Percentiles rank a stretch among this genome's conserved stretches.
phyloP scores from a whole-genome alignment of 129 eudicot species.

The Flaveria robusta region DNA sequence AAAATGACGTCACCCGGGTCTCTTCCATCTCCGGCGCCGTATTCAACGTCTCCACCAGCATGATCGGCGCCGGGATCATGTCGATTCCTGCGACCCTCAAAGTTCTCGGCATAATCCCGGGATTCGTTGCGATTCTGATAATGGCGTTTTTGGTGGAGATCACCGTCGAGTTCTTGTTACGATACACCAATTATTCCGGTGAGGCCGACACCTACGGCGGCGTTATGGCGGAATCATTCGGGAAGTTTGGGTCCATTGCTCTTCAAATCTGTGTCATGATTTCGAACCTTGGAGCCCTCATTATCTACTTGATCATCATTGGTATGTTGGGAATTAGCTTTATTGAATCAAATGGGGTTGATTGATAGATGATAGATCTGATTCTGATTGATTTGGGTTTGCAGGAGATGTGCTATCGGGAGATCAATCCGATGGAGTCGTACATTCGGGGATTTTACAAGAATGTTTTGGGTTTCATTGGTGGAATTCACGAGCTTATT shows the following conservation, averaged over 20 bases:
- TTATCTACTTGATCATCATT: slow-evolving; percentile 81
- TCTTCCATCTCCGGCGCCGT: slow-evolving; percentile 74
- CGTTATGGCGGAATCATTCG: slow-evolving; percentile 90
- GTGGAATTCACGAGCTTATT: slow-evolving; percentile 82
- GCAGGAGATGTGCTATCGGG: slow-evolving; percentile 96
- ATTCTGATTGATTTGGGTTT: not conserved
- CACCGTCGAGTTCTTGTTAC: slow-evolving; percentile 76
- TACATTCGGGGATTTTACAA: slow-evolving; percentile 85
- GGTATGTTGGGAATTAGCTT: too few species aligned
- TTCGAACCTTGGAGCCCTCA: slow-evolving; percentile 81
- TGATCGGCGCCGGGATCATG: slow-evolving; percentile 96
- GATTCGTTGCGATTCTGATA: slow-evolving; percentile 54
- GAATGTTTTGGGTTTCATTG: slow-evolving; percentile 94
- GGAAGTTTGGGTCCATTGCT: slow-evolving; percentile 61
- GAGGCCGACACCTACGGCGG: slow-evolving; percentile 70
- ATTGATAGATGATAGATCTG: too few species aligned
- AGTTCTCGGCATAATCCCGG: slow-evolving; percentile 83
- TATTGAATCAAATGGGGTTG: too few species aligned
- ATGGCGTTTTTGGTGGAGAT: slow-evolving; percentile 73
- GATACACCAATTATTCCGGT: slow-evolving; percentile 67
- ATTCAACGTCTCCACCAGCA: slow-evolving; percentile 85
- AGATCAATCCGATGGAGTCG: slow-evolving; percentile 54
- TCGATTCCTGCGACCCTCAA: slow-evolving; percentile 93
- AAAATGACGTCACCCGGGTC: slow-evolving; percentile 20
- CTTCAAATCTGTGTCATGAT: slow-evolving; percentile 74